Conservation (phyloP, 768 basidiomycete species). For the Kwoniella dejecticola region DNA sequence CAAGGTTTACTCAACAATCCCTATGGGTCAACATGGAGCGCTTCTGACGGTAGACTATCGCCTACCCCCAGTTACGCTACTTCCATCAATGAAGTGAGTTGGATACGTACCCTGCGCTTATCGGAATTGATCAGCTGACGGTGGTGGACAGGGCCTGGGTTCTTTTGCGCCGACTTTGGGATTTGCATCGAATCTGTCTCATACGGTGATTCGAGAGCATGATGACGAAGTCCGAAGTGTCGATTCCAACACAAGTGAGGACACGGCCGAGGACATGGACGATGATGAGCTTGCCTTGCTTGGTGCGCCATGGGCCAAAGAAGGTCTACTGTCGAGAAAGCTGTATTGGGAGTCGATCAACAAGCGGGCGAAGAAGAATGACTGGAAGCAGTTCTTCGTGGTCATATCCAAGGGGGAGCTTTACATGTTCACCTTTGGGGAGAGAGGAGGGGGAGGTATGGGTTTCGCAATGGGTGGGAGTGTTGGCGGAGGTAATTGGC, state of each 20-base stretch:
- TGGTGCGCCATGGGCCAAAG: constrained; percentile 98
- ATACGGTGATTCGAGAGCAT: constrained; percentile 95
- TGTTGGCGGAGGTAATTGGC: constrained; percentile 97
- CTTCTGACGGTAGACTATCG: constrained; percentile 77
- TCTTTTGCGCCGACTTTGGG: constrained; percentile 86
- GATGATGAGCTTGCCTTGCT: constrained; percentile 94
- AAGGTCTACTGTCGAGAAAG: constrained; percentile 92
- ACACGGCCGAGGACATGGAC: constrained; percentile 68
- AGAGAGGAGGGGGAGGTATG: constrained; percentile 44
- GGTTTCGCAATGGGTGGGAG: constrained; percentile 58
- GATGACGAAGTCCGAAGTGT: constrained; percentile 73
- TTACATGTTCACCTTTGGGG: constrained; percentile 94
- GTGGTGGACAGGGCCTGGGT: constrained; percentile 57
- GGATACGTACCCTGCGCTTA: background rate
- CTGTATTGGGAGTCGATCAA: constrained; percentile 87
- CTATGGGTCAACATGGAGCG: constrained; percentile 64
- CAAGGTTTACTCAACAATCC: constrained; percentile 80
- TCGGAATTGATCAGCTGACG: no score
- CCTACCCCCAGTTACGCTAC: constrained; percentile 93
- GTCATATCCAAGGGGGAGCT: constrained; percentile 94
- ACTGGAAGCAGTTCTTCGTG: constrained; percentile 92
- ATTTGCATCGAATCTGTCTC: constrained; percentile 91
- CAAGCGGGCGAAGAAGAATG: constrained; percentile 81
- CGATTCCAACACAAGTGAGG: constrained; percentile 63
- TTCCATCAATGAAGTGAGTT: constrained; percentile 70